Conservation (phyloP, 2,329 filamentous ascomycete species). For the Penicillium sp. region DNA sequence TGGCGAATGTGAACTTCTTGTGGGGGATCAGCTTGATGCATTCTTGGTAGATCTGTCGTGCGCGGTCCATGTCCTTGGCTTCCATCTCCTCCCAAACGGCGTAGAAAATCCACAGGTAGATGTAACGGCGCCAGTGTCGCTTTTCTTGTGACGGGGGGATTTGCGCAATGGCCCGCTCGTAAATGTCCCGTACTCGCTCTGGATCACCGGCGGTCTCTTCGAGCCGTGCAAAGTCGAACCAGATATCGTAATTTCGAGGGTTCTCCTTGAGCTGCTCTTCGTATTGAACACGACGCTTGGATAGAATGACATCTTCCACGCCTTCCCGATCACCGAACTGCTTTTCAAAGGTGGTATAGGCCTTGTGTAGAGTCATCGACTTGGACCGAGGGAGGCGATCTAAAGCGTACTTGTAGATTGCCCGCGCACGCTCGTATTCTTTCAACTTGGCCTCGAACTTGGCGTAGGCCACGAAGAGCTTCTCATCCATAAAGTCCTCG, state of each 20-base stretch:
- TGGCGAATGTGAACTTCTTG: constrained; percentile 96
- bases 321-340: constrained; percentile 93
- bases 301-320: constrained; percentile 93
- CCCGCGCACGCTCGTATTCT: constrained; percentile 88
- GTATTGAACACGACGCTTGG: constrained; percentile 88
- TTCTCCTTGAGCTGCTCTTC: constrained; percentile 94
- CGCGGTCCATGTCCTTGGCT: constrained; percentile 73
- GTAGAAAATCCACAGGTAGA: constrained; percentile 98
- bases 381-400: constrained; percentile 88
- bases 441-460: constrained; percentile 92
- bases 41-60: constrained; percentile 86
- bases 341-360: constrained; percentile 97
- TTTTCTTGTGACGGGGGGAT: constrained; percentile 95
- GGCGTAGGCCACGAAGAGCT: constrained; percentile 93
- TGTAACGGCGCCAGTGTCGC: constrained; percentile 94
- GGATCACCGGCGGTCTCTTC: constrained; percentile 83
- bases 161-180: constrained; percentile 93
- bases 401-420: constrained; percentile 95
- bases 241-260: constrained; percentile 92
- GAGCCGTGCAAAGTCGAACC: constrained; percentile 92
- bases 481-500: constrained; percentile 95
- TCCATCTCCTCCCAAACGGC: constrained; percentile 93
- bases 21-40: constrained; percentile 88
- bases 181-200: constrained; percentile 85
- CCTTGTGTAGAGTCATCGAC: constrained; percentile 81